Evolutionary conservation across 169 alveolate genomes (phyloP).

Genomic region (Plasmodium gallinaceum): DNA sequence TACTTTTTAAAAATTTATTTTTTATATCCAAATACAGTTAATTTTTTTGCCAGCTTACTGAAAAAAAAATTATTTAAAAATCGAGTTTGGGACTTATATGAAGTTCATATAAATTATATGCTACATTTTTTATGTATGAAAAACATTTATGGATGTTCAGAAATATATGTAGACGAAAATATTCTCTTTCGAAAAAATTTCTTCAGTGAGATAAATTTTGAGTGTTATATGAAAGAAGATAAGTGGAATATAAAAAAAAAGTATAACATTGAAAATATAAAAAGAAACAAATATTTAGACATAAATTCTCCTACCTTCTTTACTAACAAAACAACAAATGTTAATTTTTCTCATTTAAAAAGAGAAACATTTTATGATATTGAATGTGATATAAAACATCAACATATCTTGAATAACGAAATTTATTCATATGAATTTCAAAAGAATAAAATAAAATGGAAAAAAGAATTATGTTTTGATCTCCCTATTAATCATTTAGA

Average conservation of each 20-base stretch:
- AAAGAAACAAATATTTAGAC: conserved; percentile 57
- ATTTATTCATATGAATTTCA: conserved; percentile 52
- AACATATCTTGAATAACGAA: conserved; percentile 28
- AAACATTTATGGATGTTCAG: conserved; percentile 72
- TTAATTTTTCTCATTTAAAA: conserved; percentile 48
- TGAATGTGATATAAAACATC: conserved; percentile 69
- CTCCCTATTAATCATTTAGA: conserved; percentile 55
- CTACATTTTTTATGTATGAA: conserved; percentile 65
- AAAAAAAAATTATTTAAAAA: conserved; percentile 69
- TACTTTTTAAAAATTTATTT: conserved; percentile 49
- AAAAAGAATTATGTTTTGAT: conserved; percentile 50
- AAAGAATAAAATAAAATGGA: conserved; percentile 55
- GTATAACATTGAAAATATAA: conserved; percentile 19
- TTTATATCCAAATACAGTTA: conserved; percentile 41
- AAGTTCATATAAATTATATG: conserved; percentile 72
- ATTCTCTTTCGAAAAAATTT: conserved; percentile 57
- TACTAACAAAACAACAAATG: conserved; percentile 52
- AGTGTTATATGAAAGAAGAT: conserved; percentile 38
- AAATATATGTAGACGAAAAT: conserved; percentile 41
- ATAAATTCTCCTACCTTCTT: conserved; percentile 35
- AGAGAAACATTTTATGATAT: conserved; percentile 64
- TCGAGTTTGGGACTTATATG: conserved; percentile 60
- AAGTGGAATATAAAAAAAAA: conserved; percentile 35
- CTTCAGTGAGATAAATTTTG: conserved; percentile 32
- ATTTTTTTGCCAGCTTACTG: conserved; percentile 56